phyloP scores from a whole-genome alignment of 495 filamentous ascomycete species.

The Penicillium silybi region DNA sequence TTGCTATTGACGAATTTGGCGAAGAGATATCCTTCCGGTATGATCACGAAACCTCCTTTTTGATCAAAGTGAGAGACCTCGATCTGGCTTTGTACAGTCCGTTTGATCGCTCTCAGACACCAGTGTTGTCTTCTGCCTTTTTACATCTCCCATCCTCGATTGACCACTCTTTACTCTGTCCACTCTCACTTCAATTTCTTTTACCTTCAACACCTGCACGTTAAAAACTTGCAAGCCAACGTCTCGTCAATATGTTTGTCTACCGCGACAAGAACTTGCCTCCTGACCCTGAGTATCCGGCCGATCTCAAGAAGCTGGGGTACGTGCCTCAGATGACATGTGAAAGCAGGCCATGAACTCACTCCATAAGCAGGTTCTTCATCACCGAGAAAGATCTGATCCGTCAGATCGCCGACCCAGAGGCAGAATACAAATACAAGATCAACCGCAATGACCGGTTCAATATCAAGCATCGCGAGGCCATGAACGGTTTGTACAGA shows the following conservation, averaged over 20 bases:
- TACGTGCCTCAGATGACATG: slow-evolving; percentile 29
- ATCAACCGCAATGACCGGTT: slow-evolving; percentile 64
- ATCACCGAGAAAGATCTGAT: slow-evolving; percentile 70
- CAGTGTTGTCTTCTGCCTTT: background rate
- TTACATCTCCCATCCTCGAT: background rate
- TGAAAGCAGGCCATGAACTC: background rate
- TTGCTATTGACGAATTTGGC: background rate
- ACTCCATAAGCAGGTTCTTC: slow-evolving; percentile 52
- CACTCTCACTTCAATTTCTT: background rate
- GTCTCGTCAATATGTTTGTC: slow-evolving; percentile 59
- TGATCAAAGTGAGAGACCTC: background rate
- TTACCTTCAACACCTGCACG: background rate
- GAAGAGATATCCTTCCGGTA: background rate
- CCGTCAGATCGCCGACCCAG: slow-evolving; percentile 58
- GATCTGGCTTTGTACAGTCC: background rate
- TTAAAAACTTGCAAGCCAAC: background rate
- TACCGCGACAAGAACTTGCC: slow-evolving; percentile 60
- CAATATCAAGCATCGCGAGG: slow-evolving; percentile 66
- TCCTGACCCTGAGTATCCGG: slow-evolving; percentile 61
- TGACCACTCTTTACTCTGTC: background rate
- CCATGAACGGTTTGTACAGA: slow-evolving; percentile 56
- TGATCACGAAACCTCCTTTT: background rate
- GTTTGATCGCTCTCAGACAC: background rate
- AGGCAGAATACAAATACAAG: slow-evolving; percentile 68
- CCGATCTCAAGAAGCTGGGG: slow-evolving; percentile 65